A percentile compares a stretch with the other conserved stretches of the same genome.
Evolutionary conservation across 176 grass and related monocot species (phyloP).

Genomic region (maize (Zea mays)): DNA sequence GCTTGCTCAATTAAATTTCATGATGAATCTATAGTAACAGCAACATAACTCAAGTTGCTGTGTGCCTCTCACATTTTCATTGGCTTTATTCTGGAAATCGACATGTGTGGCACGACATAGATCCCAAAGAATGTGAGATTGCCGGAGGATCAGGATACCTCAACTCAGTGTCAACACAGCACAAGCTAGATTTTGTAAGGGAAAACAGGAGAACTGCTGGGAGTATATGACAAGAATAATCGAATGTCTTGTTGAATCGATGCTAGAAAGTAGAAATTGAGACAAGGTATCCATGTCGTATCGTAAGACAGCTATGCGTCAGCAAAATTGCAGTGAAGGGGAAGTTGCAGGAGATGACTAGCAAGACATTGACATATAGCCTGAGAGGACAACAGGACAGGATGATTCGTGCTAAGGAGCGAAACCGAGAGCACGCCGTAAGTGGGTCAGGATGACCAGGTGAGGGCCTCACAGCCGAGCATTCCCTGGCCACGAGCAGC

Average conservation of each 20-base stretch:
- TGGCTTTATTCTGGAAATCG: conserved; percentile 14
- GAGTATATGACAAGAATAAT: background rate
- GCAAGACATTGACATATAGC: background rate
- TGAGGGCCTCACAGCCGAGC: background rate
- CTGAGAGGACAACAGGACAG: background rate
- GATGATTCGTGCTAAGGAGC: conserved; percentile 16
- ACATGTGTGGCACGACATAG: background rate
- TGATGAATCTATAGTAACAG: background rate
- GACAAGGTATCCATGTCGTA: background rate
- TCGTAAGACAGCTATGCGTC: background rate
- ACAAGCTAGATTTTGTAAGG: conserved; percentile 18
- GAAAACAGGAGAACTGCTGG: background rate
- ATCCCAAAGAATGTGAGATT: conserved; percentile 8
- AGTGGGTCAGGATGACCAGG: conserved; percentile 21
- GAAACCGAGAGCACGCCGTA: background rate
- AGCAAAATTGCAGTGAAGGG: conserved; percentile 10
- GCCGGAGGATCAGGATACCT: conserved; percentile 11
- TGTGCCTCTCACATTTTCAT: background rate
- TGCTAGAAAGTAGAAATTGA: background rate
- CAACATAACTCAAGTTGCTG: background rate
- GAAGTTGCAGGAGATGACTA: conserved; percentile 17
- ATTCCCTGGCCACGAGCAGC: conserved; percentile 8
- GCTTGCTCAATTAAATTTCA: background rate
- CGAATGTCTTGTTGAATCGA: background rate
- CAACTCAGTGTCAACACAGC: background rate